phyloP scores from a whole-genome alignment of 768 basidiomycete genomes.

The Amanita rimosa region DNA sequence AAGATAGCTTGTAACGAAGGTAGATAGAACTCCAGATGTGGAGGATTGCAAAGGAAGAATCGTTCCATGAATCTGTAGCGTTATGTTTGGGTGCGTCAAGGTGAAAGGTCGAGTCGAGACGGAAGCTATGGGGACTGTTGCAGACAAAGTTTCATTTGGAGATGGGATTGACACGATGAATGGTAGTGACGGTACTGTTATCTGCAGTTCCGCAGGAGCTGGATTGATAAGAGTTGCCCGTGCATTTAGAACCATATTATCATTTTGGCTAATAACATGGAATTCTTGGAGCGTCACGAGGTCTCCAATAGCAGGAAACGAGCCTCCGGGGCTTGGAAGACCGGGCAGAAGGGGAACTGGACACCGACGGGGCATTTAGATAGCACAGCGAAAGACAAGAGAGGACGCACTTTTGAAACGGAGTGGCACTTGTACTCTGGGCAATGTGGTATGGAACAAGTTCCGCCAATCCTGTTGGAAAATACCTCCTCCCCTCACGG shows the following conservation, averaged over 20 bases:
- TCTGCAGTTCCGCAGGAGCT: conserved; percentile 32
- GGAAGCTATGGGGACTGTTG: conserved; percentile 36
- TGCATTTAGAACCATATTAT: conserved; percentile 32
- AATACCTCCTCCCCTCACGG: conserved; percentile 40
- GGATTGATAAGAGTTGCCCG: conserved; percentile 51
- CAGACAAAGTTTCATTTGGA: conserved; percentile 4
- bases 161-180: conserved; percentile 47
- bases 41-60: conserved; percentile 39
- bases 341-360: conserved; percentile 58
- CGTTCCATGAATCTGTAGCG: conserved; percentile 41
- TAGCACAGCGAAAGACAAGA: conserved; percentile 3
- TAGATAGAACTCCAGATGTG: conserved; percentile 35
- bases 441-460: conserved; percentile 25
- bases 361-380: conserved; percentile 5
- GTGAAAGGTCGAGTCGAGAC: conserved; percentile 44
- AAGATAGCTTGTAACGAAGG: conserved; percentile 55
- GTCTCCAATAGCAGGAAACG: conserved; percentile 44
- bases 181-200: conserved; percentile 46
- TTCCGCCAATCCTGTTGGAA: conserved; percentile 37
- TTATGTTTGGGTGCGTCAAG: conserved; percentile 59
- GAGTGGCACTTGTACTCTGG: conserved; percentile 33
- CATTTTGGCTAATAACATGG: conserved; percentile 21
- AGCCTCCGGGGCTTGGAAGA: conserved; percentile 45
- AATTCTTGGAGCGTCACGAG: conserved; percentile 54
- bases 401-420: conserved; percentile 39